Conservation (phyloP, 2,329 filamentous ascomycete species). For the Colletotrichum spaethianum region DNA sequence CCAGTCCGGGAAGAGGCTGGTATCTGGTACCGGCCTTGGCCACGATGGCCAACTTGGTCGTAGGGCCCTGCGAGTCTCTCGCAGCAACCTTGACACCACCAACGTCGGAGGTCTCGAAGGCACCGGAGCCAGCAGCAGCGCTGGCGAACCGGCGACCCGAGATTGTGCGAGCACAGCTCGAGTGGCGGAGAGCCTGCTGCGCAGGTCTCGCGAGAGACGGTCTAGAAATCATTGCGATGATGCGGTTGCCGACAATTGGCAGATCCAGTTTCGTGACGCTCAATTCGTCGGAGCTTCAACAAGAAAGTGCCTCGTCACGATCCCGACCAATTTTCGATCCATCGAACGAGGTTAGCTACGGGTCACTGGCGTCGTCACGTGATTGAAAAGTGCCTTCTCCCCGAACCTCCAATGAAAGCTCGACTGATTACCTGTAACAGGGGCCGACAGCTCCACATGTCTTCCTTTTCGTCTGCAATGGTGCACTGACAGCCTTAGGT, state of each 20-base stretch:
- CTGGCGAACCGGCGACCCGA: conserved; percentile 70
- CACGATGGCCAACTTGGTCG: conserved; percentile 91
- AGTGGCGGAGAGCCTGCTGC: conserved; percentile 70
- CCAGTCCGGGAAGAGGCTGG: conserved; percentile 89
- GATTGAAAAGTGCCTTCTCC: conserved; percentile 12
- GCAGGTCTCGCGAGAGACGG: conserved; percentile 71
- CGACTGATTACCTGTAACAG: conserved; percentile 35
- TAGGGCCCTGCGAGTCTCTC: conserved; percentile 89
- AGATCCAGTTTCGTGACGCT: conserved; percentile 46
- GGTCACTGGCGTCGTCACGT: conserved; percentile 37
- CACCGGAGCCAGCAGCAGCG: conserved; percentile 76
- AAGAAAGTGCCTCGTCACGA: conserved; percentile 44
- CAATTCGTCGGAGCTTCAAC: conserved; percentile 43
- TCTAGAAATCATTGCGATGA: conserved; percentile 75
- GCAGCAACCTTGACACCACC: conserved; percentile 93
- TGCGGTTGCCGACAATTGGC: conserved; percentile 70
- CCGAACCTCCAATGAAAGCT: conserved; percentile 34
- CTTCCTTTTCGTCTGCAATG: not conserved
- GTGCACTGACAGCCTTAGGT: conserved; percentile 7
- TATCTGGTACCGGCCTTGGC: conserved; percentile 96
- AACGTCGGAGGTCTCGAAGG: conserved; percentile 89
- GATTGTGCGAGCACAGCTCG: conserved; percentile 68
- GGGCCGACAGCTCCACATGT: conserved; percentile 15
- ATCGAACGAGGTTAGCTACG: conserved; percentile 42
- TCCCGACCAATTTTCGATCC: conserved; percentile 44